A percentile compares a stretch with the other conserved stretches of the same genome.
These are phyloP conservation scores for Septoria linicola DNA, from an alignment of 2,329 filamentous ascomycete genomes.

Conservation along the genomic window DNA sequence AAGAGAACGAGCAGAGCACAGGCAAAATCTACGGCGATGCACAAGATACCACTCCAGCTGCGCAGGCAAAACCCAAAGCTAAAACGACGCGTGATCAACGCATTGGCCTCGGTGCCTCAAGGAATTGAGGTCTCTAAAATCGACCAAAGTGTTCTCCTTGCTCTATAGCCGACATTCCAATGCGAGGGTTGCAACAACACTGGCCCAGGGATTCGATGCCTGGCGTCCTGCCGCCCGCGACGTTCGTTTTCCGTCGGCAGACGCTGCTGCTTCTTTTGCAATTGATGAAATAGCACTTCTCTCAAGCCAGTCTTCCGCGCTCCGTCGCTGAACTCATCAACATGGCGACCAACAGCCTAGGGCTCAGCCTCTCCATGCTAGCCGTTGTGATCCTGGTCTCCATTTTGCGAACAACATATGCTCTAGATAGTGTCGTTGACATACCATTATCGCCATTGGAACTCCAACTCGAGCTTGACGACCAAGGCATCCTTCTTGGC, in stretches of 20 bases:
- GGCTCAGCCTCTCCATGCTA: slow-evolving; percentile 12
- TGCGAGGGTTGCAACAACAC: neutral
- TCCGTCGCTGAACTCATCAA: neutral
- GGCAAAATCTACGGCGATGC: slow-evolving; percentile 26
- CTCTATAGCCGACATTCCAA: neutral
- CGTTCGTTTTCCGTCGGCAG: no score
- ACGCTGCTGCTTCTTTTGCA: no score
- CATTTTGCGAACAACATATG: slow-evolving; percentile 12
- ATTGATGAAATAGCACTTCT: slow-evolving; percentile 1
- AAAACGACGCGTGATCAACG: slow-evolving; percentile 33
- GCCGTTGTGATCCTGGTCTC: slow-evolving; percentile 15
- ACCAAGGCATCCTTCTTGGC: slow-evolving; percentile 9
- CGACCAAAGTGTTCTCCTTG: neutral
- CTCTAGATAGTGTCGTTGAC: slow-evolving; percentile 13
- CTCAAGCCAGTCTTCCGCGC: neutral
- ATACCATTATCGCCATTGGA: slow-evolving; percentile 22
- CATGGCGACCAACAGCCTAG: slow-evolving; percentile 14
- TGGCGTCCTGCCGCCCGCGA: no score
- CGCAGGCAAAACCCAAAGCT: slow-evolving; percentile 30
- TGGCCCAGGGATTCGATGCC: neutral
- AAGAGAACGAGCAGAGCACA: slow-evolving; percentile 20
- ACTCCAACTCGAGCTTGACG: slow-evolving; percentile 19
- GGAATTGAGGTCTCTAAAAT: slow-evolving; percentile 16
- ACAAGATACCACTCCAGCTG: slow-evolving; percentile 24
- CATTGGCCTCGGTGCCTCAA: slow-evolving; percentile 28